A percentile compares a stretch with the other conserved stretches of the same genome.
Conservation (phyloP, 306 rosid genomes). For the Sesbania bispinosa region DNA sequence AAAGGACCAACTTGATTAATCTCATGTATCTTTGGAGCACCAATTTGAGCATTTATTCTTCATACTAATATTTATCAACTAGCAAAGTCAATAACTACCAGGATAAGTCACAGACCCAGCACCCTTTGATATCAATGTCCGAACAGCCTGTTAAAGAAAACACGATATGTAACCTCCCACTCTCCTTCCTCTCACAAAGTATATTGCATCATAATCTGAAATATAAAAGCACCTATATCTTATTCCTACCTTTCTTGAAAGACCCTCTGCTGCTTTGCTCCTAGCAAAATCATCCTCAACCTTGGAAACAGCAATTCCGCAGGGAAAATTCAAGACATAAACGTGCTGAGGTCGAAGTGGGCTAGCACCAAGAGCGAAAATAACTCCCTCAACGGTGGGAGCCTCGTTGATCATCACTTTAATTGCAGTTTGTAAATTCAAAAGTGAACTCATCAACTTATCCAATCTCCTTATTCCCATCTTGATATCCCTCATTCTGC, state of each 20-base stretch:
- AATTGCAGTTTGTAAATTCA: conserved; percentile 54
- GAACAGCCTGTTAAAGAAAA: conserved; percentile 62
- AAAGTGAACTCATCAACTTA: conserved; percentile 63
- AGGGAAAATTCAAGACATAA: conserved; percentile 55
- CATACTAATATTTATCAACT: not conserved
- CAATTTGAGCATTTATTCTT: not conserved
- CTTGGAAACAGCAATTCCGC: conserved; percentile 19
- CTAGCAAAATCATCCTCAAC: conserved; percentile 48
- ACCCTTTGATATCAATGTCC: conserved; percentile 63
- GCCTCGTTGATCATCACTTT: conserved; percentile 48
- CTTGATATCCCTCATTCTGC: conserved; percentile 75
- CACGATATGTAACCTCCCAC: conserved; percentile 4
- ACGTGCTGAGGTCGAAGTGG: conserved; percentile 68
- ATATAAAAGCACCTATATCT: no score
- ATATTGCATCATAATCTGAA: conserved; percentile 20
- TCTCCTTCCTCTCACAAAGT: conserved; percentile 11
- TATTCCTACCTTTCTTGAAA: conserved; percentile 91
- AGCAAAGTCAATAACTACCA: conserved; percentile 41
- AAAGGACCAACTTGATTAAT: not conserved
- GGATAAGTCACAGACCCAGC: conserved; percentile 79
- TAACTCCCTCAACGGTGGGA: conserved; percentile 38
- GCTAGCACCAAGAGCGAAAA: conserved; percentile 76
- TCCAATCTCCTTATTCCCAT: conserved; percentile 67
- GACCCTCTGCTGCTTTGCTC: conserved; percentile 64
- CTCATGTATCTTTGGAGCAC: not conserved